Conservation (phyloP, 2,329 filamentous ascomycete species). For the Colletotrichum sp. region DNA sequence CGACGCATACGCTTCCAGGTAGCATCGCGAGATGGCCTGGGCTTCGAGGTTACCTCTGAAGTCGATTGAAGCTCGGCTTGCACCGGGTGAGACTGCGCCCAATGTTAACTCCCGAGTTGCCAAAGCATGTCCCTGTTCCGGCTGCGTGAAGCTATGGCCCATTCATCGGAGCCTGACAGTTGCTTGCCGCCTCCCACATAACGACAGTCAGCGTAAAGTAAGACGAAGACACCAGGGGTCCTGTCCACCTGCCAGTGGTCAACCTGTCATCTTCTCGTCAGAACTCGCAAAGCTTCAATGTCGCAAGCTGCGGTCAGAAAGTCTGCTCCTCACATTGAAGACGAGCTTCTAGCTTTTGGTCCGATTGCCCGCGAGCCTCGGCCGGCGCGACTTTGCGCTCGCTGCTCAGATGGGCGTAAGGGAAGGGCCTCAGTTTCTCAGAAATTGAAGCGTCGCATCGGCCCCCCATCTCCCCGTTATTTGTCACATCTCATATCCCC, state of each 20-base stretch:
- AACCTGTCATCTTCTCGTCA: neutral
- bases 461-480: neutral
- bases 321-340: neutral
- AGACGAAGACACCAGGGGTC: neutral
- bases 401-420: neutral
- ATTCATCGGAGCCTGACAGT: neutral
- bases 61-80: neutral
- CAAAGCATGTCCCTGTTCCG: neutral
- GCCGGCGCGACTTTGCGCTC: neutral
- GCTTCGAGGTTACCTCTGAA: neutral
- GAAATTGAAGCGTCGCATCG: neutral
- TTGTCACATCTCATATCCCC: constrained; percentile 14
- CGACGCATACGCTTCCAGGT: neutral
- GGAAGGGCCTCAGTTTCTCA: neutral
- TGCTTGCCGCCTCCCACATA: neutral
- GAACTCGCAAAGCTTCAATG: neutral
- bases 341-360: neutral
- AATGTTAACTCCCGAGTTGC: neutral
- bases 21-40: neutral
- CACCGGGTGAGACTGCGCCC: neutral
- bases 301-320: neutral
- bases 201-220: neutral
- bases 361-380: neutral
- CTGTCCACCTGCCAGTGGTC: neutral
- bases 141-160: constrained; percentile 17